phyloP scores from a whole-genome alignment of 139 green algal species.

The Picochlorum sp. region DNA sequence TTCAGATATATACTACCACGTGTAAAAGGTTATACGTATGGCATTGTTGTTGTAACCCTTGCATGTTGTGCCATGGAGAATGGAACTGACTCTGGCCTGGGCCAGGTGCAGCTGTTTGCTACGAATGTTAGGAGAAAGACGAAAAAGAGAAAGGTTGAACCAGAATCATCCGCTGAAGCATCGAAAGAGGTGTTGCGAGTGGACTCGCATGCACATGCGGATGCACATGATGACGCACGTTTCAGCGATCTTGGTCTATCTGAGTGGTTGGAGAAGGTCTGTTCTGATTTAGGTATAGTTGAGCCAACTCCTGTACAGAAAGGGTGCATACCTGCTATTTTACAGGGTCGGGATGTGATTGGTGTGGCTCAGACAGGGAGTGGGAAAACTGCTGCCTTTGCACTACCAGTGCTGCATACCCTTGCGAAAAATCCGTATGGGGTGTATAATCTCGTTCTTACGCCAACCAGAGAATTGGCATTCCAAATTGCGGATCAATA shows the following conservation, averaged over 20 bases:
- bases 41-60: no score
- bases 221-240: not conserved
- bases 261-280: slow-evolving; percentile 63
- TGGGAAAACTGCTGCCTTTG: slow-evolving; percentile 95
- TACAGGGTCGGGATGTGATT: slow-evolving; percentile 77
- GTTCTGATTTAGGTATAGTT: slow-evolving; percentile 46
- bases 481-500: slow-evolving; percentile 94
- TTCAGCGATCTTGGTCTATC: slow-evolving; percentile 69
- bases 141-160: no score
- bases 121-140: no score
- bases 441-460: slow-evolving; percentile 85
- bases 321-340: slow-evolving; percentile 74
- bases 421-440: slow-evolving; percentile 85
- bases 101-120: no score
- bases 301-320: slow-evolving; percentile 60
- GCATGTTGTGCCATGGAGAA: no score
- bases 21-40: no score
- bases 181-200: not conserved
- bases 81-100: no score
- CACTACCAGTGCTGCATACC: slow-evolving; percentile 88
- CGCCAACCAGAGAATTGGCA: slow-evolving; percentile 92
- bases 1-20: no score
- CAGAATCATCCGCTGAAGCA: no score
- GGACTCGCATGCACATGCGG: not conserved
- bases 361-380: slow-evolving; percentile 88